Base-by-base conservation (phyloP, 73 alveolate species). In the Symbiodinium natans region DNA sequence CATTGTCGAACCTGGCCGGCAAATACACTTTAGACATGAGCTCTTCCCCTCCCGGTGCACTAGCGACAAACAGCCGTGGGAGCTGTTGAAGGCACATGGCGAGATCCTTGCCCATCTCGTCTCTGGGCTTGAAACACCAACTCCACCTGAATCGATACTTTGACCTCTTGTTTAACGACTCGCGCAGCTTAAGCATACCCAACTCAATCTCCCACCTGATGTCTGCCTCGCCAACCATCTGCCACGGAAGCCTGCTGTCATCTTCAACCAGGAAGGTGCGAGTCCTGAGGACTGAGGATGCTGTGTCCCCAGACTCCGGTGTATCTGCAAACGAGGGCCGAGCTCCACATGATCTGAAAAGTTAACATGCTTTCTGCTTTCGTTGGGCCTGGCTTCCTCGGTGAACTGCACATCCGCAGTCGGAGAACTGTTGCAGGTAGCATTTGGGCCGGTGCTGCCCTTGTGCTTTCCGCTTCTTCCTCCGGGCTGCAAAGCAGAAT, bases 51-150 rank as follows among this genome's bases (percentile, higher is more conserved):
- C 13, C 59, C 59, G 13, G 59, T 46, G n/a, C n/a, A 52, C 27
- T 21, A 2, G 71, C 71, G 19, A 29, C 3, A 90, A 33, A 40
- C 77, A 39, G 95, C 48, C 87, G 33, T 36, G 33, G 6, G 52
- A 38, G 33, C 97, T 90, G 87, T 36, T 90, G 89, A 10, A 90
- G 88, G 39, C 97, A 90, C 97, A 73, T 90, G 77, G 97, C 97
- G 80, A 90, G 80, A 27, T 90, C 97, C 15, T 42, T 68, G 34
- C 97, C 97, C 97, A 90, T 90, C 80, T 90, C 97, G 56, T 90
- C 97, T 41, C 97, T 84, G 15, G 97, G 97, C 52, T 90, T 90
- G 88, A 8, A 90, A 31, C 97, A 90, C 97, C 97, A 90, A 75
- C 89, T 90, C 97, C 97, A 90, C 97, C 97, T 82, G 21, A 34